Evolutionary conservation across 305 asterid genomes (phyloP), one percentile per base, ranked within the genome.

Genomic region (Striga hermonthica): DNA sequence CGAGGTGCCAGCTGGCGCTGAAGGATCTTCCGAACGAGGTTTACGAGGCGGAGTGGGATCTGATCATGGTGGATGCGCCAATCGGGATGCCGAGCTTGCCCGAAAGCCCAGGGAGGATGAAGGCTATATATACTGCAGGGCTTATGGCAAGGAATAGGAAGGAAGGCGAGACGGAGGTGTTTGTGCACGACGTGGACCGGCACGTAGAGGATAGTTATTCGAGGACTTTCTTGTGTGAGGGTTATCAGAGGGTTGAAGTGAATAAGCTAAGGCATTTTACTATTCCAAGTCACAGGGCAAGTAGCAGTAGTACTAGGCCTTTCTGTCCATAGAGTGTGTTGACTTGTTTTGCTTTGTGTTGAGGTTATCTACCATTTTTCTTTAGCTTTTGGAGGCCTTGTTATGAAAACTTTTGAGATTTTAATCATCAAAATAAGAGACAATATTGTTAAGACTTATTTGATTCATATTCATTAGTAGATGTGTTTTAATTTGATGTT

Each of bases 11-110:
- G 49, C 82, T 90, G 1, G 78, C 90, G 4, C 73, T 87, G 4
- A 81, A 79, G 56, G 83, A 74, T 2, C 56, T 90, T 22, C 97
- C 97, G 0, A 67, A 41, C 47, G 86, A 73, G 48, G 68, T 87
- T 0, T 88, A 88, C 31, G 87, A 90, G 3, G 61, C 76, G 0
- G 92, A 87, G 7, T 90, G 97, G 97, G 97, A 88, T 68, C 3
- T 90, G 71, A 81, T 90, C 60, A 90, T 88, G 96, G 87, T 90
- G 62, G 97, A 90, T 10, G 97, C 95, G 4, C 96, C 95, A 0
- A 87, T 89, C 0, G 92, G 96, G 8, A 79, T 73, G 63, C 68
- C 54, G 3, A 84, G 82, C 1, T 80, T 72, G 0, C 83, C 84
- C 28, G 31, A 22, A 22, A 22, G 31, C 31, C 97, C 97, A 0